Percentiles rank a stretch among this genome's conserved stretches.
These are phyloP conservation scores for Punctularia strigosozonata DNA, from an alignment of 768 basidiomycete species.

Conservation along the genomic window DNA sequence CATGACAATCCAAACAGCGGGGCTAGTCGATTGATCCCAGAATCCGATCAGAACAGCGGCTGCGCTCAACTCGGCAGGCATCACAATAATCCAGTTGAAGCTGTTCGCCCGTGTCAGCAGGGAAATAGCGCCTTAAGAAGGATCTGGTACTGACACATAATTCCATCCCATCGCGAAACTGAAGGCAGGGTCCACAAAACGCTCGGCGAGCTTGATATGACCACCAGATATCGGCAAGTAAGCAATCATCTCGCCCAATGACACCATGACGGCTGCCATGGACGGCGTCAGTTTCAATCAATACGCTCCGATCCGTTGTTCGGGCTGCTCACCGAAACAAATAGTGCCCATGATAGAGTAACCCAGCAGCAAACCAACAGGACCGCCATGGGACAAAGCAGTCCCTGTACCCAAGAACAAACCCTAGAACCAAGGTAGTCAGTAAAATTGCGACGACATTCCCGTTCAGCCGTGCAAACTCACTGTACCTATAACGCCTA, in stretches of 20 bases:
- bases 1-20: constrained; percentile 73
- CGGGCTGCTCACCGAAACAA: too few species aligned
- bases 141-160: too few species aligned
- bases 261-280: too few species aligned
- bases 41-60: constrained; percentile 68
- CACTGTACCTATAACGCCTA: constrained; percentile 32
- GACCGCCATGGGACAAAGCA: constrained; percentile 46
- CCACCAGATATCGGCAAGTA: constrained; percentile 72
- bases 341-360: constrained; percentile 55
- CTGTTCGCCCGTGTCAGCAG: too few species aligned
- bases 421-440: constrained; percentile 15
- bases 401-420: constrained; percentile 39
- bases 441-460: constrained; percentile 1
- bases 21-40: constrained; percentile 41
- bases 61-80: constrained; percentile 66
- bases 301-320: constrained; percentile 53
- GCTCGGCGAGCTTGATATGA: constrained; percentile 71
- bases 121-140: too few species aligned
- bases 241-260: constrained; percentile 65
- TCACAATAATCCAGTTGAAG: constrained; percentile 51
- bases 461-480: constrained; percentile 9
- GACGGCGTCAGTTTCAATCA: neutral
- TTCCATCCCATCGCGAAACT: constrained; percentile 46
- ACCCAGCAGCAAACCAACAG: constrained; percentile 65
- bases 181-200: constrained; percentile 69